Conservation (phyloP, 2,329 filamentous ascomycete genomes). For the Dothideomycetidae sp. region DNA sequence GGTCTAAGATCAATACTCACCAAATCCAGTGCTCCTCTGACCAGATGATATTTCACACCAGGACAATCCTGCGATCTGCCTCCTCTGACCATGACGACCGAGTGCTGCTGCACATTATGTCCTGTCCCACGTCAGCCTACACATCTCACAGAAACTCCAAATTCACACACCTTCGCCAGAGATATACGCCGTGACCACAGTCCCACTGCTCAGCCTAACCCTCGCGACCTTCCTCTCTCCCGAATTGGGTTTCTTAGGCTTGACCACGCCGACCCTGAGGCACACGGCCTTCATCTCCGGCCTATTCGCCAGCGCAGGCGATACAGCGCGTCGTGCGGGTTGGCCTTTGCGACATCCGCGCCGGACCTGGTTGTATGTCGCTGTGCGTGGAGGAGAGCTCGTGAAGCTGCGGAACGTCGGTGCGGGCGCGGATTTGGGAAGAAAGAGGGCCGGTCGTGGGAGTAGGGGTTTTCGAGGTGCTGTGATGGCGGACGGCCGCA, state of each 20-base stretch:
- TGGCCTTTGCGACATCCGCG: conserved; percentile 66
- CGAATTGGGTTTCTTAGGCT: conserved; percentile 98
- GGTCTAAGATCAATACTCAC: conserved; percentile 54
- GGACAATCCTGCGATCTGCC: conserved; percentile 94
- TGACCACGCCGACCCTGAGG: conserved; percentile 80
- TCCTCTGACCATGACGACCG: conserved; percentile 87
- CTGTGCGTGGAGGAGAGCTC: conserved; percentile 24
- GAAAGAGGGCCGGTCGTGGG: neutral
- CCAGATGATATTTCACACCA: conserved; percentile 89
- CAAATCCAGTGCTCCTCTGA: conserved; percentile 83
- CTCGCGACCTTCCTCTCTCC: conserved; percentile 92
- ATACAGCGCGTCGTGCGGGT: conserved; percentile 70
- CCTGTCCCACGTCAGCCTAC: conserved; percentile 34
- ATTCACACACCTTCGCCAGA: conserved; percentile 60
- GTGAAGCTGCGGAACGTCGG: conserved; percentile 25
- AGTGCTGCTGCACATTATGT: conserved; percentile 98
- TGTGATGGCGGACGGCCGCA: neutral
- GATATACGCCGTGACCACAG: conserved; percentile 83
- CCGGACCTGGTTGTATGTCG: conserved; percentile 37
- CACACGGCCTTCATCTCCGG: conserved; percentile 93
- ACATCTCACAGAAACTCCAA: neutral
- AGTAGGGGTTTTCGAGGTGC: neutral
- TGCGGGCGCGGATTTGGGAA: conserved; percentile 5
- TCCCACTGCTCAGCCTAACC: conserved; percentile 75
- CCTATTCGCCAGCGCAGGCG: conserved; percentile 62